Conservation (phyloP, 2,329 filamentous ascomycete species). For the Colletotrichum sp. region DNA sequence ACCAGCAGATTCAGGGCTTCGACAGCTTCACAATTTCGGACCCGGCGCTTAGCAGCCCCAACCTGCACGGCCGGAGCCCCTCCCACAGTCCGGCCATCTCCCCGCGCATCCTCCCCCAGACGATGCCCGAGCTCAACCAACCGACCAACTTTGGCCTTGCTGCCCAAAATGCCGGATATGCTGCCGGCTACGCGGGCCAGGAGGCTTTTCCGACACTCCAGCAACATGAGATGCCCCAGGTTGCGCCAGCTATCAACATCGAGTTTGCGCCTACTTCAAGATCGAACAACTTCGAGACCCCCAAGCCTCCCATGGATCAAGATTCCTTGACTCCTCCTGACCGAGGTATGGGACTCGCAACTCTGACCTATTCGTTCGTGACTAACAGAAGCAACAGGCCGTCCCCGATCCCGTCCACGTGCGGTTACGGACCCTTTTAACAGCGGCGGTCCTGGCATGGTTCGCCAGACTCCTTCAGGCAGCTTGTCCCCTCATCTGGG, state of each 20-base stretch:
- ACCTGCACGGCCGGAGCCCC: slow-evolving; percentile 76
- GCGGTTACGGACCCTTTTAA: slow-evolving; percentile 67
- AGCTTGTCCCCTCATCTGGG: slow-evolving; percentile 57
- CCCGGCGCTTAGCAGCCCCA: slow-evolving; percentile 67
- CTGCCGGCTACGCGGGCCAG: slow-evolving; percentile 38
- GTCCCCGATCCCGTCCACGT: slow-evolving; percentile 53
- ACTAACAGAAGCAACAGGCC: slow-evolving; percentile 42
- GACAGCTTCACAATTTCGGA: slow-evolving; percentile 83
- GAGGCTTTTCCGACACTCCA: slow-evolving; percentile 60
- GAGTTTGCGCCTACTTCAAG: slow-evolving; percentile 82
- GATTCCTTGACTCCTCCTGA: slow-evolving; percentile 87
- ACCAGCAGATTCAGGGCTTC: slow-evolving; percentile 79
- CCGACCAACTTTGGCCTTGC: slow-evolving; percentile 51
- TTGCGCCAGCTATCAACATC: slow-evolving; percentile 95
- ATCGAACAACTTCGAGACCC: slow-evolving; percentile 69
- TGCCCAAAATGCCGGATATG: slow-evolving; percentile 43
- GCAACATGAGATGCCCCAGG: slow-evolving; percentile 72
- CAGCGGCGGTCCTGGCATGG: slow-evolving; percentile 45
- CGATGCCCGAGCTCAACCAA: slow-evolving; percentile 57
- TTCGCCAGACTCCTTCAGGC: slow-evolving; percentile 40
- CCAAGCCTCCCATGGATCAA: slow-evolving; percentile 69
- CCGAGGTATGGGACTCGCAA: slow-evolving; percentile 50
- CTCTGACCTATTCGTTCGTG: no score
- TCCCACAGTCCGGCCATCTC: slow-evolving; percentile 76
- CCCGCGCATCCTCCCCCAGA: slow-evolving; percentile 63